A percentile compares a stretch with the other conserved stretches of the same genome.
These are phyloP conservation scores for Wickerhamiella lipophila DNA, from an alignment of 805 yeast genomes.

Conservation along the genomic window DNA sequence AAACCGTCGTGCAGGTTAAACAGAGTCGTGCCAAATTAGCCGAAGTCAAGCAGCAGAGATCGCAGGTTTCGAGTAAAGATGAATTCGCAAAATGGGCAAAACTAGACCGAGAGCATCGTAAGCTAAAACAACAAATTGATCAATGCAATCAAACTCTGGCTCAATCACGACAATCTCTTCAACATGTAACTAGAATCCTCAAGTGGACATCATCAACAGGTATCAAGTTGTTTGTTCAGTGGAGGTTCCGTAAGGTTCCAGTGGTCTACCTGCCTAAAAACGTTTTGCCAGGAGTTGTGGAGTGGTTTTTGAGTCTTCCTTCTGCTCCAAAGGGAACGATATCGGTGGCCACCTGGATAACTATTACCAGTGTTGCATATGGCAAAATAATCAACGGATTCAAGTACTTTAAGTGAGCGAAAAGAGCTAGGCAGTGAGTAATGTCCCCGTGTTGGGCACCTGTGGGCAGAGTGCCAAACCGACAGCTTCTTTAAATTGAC, in stretches of 20 bases:
- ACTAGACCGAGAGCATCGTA: constrained; percentile 58
- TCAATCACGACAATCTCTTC: constrained; percentile 29
- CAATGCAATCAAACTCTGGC: constrained; percentile 30
- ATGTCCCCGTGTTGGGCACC: too few relatives aligned
- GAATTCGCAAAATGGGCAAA: constrained; percentile 95
- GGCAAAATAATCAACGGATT: background rate
- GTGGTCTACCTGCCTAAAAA: constrained; percentile 49
- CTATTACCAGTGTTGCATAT: constrained; percentile 2
- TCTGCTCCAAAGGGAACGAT: constrained; percentile 49
- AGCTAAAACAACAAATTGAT: constrained; percentile 41
- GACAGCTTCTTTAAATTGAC: too few relatives aligned
- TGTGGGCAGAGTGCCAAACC: too few relatives aligned
- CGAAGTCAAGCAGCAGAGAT: constrained; percentile 40
- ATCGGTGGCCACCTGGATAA: constrained; percentile 46
- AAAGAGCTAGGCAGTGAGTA: background rate
- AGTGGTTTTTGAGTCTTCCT: constrained; percentile 51
- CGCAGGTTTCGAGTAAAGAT: constrained; percentile 71
- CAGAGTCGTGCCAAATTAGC: constrained; percentile 35
- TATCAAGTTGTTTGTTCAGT: constrained; percentile 33
- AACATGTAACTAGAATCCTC: constrained; percentile 27
- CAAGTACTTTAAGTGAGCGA: background rate
- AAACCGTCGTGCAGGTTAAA: constrained; percentile 26
- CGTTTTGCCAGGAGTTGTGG: constrained; percentile 42
- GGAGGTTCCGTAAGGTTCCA: constrained; percentile 41
- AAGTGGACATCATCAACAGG: constrained; percentile 34